These are phyloP conservation scores for Daldinia caldariorum DNA, from an alignment of 495 filamentous ascomycete genomes.

Conservation along the genomic window DNA sequence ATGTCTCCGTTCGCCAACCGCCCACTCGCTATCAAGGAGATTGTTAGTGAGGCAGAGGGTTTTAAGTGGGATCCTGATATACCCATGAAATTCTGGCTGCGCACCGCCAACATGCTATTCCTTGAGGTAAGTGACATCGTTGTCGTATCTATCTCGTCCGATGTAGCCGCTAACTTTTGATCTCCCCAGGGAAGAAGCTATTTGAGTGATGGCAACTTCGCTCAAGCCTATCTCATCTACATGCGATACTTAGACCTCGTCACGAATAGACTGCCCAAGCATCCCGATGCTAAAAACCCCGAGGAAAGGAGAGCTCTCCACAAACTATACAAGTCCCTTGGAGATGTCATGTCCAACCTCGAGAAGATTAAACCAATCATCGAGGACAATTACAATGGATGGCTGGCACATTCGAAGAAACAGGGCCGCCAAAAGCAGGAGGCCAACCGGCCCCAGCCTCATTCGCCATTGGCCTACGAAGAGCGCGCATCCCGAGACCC, in stretches of 20 bases:
- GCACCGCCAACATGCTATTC: slow-evolving; percentile 78
- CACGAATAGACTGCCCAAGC: slow-evolving; percentile 66
- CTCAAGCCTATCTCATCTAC: slow-evolving; percentile 86
- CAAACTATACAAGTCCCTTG: slow-evolving; percentile 43
- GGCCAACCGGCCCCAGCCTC: slow-evolving; percentile 17
- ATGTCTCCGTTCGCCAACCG: slow-evolving; percentile 25
- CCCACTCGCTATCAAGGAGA: slow-evolving; percentile 77
- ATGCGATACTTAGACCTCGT: slow-evolving; percentile 82
- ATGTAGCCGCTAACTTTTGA: slow-evolving; percentile 14
- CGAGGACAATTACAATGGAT: slow-evolving; percentile 49
- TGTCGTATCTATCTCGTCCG: background rate
- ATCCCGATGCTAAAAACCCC: slow-evolving; percentile 71
- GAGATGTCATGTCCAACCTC: slow-evolving; percentile 61
- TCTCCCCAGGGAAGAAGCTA: slow-evolving; percentile 67
- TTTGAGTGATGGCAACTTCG: slow-evolving; percentile 82
- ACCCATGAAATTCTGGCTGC: slow-evolving; percentile 80
- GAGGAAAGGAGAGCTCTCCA: slow-evolving; percentile 45
- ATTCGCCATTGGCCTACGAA: slow-evolving; percentile 38
- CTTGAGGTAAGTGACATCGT: slow-evolving; percentile 71
- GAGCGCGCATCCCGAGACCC: slow-evolving; percentile 59
- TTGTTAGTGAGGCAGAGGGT: slow-evolving; percentile 73
- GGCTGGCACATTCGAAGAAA: slow-evolving; percentile 37
- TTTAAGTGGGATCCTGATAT: slow-evolving; percentile 83
- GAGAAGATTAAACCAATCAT: slow-evolving; percentile 61
- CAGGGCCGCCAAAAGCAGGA: slow-evolving; percentile 21